Conservation (phyloP, 768 basidiomycete species). For the Tubosaeta sp. region DNA sequence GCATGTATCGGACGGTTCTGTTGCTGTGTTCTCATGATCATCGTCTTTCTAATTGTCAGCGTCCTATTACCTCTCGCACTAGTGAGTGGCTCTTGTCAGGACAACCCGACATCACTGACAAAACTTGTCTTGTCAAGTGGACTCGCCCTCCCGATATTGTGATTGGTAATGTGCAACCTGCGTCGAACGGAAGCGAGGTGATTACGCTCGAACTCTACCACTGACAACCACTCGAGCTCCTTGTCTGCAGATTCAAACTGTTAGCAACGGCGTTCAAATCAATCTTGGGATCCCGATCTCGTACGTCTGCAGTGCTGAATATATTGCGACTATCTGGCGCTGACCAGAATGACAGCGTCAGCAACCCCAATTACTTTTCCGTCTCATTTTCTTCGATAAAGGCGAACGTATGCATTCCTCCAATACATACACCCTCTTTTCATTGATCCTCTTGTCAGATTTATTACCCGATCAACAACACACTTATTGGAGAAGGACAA, state of each 20-base stretch:
- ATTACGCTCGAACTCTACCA: conserved; percentile 12
- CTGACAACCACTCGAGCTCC: conserved; percentile 15
- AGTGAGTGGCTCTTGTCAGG: conserved; percentile 39
- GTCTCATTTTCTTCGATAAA: conserved; percentile 62
- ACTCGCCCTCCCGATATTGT: conserved; percentile 66
- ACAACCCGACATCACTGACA: conserved; percentile 1
- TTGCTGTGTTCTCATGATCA: conserved; percentile 69
- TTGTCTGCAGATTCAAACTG: conserved; percentile 34
- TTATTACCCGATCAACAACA: conserved; percentile 71
- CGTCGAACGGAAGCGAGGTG: conserved; percentile 44
- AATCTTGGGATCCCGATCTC: conserved; percentile 64
- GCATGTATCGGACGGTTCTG: conserved; percentile 66
- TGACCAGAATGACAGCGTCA: conserved; percentile 46
- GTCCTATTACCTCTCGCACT: conserved; percentile 63
- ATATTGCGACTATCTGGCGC: not conserved
- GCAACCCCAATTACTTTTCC: conserved; percentile 78
- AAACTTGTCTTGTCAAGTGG: conserved; percentile 47
- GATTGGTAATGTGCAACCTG: conserved; percentile 45
- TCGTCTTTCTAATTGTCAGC: conserved; percentile 59
- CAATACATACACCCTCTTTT: not conserved
- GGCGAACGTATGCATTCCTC: conserved; percentile 43
- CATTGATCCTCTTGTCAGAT: conserved; percentile 39
- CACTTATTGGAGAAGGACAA: conserved; percentile 61
- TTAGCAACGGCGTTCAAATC: conserved; percentile 45
- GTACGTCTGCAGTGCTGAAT: conserved; percentile 36